These are phyloP conservation scores for Calonectria honghensis DNA, from an alignment of 2,329 filamentous ascomycete genomes.

Conservation along the genomic window DNA sequence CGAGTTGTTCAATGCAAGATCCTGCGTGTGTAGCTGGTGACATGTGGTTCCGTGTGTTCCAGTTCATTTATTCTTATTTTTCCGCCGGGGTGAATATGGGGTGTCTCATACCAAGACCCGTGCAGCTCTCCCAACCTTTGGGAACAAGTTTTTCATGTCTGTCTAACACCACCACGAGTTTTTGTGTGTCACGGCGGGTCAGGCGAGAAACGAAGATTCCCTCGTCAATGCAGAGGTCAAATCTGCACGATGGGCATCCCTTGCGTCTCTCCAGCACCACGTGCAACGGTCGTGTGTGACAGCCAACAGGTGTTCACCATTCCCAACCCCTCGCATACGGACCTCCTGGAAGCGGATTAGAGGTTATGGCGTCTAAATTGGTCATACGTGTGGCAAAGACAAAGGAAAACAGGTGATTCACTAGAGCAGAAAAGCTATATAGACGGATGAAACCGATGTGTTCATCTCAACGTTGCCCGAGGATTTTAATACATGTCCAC, in stretches of 20 bases:
- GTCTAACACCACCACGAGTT: slow-evolving; percentile 17
- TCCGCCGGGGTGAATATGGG: too few species aligned
- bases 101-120: neutral
- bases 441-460: neutral
- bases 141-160: neutral
- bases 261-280: neutral
- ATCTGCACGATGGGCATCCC: neutral
- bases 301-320: neutral
- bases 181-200: neutral
- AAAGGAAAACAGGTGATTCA: neutral
- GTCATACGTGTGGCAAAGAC: neutral
- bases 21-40: neutral
- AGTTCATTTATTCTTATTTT: neutral
- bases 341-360: neutral
- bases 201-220: neutral
- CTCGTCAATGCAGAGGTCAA: neutral
- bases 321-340: neutral
- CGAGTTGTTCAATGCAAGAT: slow-evolving; percentile 1
- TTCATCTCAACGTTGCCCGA: neutral
- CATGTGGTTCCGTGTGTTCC: neutral
- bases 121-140: too few species aligned
- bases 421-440: neutral
- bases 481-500: too few species aligned
- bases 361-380: neutral
- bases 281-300: neutral